Percentiles rank a stretch among this genome's conserved stretches.
Evolutionary conservation across 1,284 basidiomycete species (phyloP).

Genomic region (Vanrija humicola): DNA sequence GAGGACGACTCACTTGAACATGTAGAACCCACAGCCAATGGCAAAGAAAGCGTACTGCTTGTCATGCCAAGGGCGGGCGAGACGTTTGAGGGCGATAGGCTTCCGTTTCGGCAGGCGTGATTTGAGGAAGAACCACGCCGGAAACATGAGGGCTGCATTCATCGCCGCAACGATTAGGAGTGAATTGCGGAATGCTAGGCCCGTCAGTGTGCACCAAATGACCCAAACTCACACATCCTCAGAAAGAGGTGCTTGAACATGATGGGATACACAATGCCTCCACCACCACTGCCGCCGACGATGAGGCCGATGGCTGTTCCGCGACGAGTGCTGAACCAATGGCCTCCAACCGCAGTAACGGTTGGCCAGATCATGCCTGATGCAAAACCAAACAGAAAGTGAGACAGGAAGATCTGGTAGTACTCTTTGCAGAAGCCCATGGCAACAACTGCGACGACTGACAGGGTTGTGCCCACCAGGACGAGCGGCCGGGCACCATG

Average conservation of each 20-base stretch:
- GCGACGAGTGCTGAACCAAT: slow-evolving; percentile 43
- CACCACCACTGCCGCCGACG: slow-evolving; percentile 39
- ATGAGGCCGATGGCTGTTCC: slow-evolving; percentile 42
- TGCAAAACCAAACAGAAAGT: slow-evolving; percentile 38
- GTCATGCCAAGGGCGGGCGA: slow-evolving; percentile 30
- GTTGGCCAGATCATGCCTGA: slow-evolving; percentile 38
- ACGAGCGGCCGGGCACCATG: slow-evolving; percentile 35
- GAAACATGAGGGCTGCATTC: slow-evolving; percentile 38
- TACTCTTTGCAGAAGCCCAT: slow-evolving; percentile 43
- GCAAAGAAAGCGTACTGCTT: slow-evolving; percentile 29
- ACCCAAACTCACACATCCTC: slow-evolving; percentile 20
- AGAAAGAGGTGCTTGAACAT: slow-evolving; percentile 38
- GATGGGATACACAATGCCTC: slow-evolving; percentile 44
- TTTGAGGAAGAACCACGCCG: slow-evolving; percentile 40
- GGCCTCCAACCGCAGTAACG: slow-evolving; percentile 37
- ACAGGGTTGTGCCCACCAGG: slow-evolving; percentile 31
- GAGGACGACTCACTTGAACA: slow-evolving; percentile 23
- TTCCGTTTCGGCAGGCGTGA: slow-evolving; percentile 35
- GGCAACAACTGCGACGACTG: slow-evolving; percentile 31
- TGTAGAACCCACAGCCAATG: slow-evolving; percentile 28
- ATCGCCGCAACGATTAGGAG: slow-evolving; percentile 43
- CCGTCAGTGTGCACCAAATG: slow-evolving; percentile 16
- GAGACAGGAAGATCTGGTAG: slow-evolving; percentile 43
- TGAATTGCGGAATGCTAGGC: slow-evolving; percentile 34
- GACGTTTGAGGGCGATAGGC: slow-evolving; percentile 4